Base-by-base conservation (phyloP, 345 rosid genomes). In the Capsella bursapastoris region DNA sequence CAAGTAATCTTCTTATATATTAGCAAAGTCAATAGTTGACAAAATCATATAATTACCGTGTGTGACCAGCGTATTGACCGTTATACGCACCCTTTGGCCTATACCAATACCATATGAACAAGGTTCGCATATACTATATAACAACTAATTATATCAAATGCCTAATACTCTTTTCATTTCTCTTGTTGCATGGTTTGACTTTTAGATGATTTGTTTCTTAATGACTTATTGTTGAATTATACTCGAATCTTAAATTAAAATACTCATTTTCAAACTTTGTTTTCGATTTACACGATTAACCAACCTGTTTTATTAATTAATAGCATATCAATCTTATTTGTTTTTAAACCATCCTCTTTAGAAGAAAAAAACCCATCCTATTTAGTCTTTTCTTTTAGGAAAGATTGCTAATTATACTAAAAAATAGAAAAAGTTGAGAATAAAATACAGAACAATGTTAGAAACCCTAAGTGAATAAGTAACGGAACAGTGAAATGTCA, bases 11-110 rank as follows among this genome's bases (percentile, higher is more conserved):
- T 5, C 47, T 37, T n/a, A 22, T 22, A 22, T 22, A 55, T 37
- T 18, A 76, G 57, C 29, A 56, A 64, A 70, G 71, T 70, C 80
- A 65, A 56, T 63, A 70, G 75, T 76, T 76, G 80, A 76, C 75
- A 57, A 69, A 76, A 64, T 29, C 71, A 56, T 64, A 57, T 56
- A 70, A 47, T 47, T 48, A 76, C 75, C 80, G 80, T 76, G 79
- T 76, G 52, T 63, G 59, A 56, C 70, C 50, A 52, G 69, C 64
- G 74, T 52, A 68, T 68, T 76, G 74, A 76, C 65, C 35, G 57
- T 58, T 76, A 51, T 53, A 76, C 74, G 70, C 74, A 69, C 32
- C 79, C 70, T 61, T 68, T 69, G 79, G 57, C 43, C 56, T 40
- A 22, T 22, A 75, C 55, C 68, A 55, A 22, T 22, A 75, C 55